Evolutionary conservation across 1,139 yeast species (phyloP).

Genomic region (Pichia sp.): DNA sequence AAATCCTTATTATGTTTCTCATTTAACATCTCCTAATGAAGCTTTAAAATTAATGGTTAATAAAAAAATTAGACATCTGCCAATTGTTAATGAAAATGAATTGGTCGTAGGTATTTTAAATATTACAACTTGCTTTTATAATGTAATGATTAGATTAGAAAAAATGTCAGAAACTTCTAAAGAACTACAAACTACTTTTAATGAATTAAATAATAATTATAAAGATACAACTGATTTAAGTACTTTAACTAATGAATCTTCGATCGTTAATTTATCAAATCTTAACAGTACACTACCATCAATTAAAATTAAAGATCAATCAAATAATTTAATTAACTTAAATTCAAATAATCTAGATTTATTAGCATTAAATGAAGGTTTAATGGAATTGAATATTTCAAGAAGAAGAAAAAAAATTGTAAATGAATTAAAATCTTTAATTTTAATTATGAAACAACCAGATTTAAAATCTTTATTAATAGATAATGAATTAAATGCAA

Average conservation of each 20-base stretch:
- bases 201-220: slow-evolving; percentile 24
- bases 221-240: background rate
- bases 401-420: slow-evolving; percentile 25
- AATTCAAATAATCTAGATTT: slow-evolving; percentile 17
- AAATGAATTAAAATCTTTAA: slow-evolving; percentile 31
- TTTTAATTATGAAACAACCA: slow-evolving; percentile 35
- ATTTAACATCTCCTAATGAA: slow-evolving; percentile 32
- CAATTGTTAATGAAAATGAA: slow-evolving; percentile 30
- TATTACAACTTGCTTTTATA: slow-evolving; percentile 38
- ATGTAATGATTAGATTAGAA: slow-evolving; percentile 36
- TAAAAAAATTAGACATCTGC: slow-evolving; percentile 35
- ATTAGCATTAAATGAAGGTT: slow-evolving; percentile 18
- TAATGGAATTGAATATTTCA: slow-evolving; percentile 22
- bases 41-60: slow-evolving; percentile 36
- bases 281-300: slow-evolving; percentile 5
- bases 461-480: slow-evolving; percentile 29
- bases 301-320: slow-evolving; percentile 5
- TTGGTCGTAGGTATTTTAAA: slow-evolving; percentile 35
- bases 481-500: slow-evolving; percentile 22
- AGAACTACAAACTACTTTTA: slow-evolving; percentile 31
- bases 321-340: background rate
- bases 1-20: slow-evolving; percentile 30
- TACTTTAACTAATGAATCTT: background rate
- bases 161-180: slow-evolving; percentile 32
- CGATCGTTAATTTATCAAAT: background rate